Conservation (phyloP, 257 asterid genomes). For the Craterostigma plantagineum region DNA sequence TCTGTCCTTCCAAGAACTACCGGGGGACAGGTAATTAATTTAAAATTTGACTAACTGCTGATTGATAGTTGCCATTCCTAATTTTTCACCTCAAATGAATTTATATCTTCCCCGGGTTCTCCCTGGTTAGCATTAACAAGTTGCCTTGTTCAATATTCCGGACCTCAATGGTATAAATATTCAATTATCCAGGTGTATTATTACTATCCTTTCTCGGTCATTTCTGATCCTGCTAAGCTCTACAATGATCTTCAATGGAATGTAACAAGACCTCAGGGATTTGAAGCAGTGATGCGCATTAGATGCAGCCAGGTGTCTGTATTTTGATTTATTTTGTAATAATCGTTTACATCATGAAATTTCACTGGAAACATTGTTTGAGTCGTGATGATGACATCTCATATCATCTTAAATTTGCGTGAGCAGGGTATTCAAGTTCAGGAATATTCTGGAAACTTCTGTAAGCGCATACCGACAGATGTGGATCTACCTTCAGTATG, state of each 20-base stretch:
- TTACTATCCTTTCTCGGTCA: slow-evolving; percentile 89
- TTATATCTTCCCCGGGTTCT: too few species aligned
- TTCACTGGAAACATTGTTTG: too few species aligned
- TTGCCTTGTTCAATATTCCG: too few species aligned
- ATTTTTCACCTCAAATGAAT: too few species aligned
- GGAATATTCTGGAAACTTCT: slow-evolving; percentile 85
- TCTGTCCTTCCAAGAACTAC: slow-evolving; percentile 85
- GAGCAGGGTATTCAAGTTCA: slow-evolving; percentile 95
- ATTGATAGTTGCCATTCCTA: background rate
- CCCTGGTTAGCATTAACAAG: too few species aligned
- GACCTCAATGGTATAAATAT: too few species aligned
- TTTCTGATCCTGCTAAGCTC: slow-evolving; percentile 87
- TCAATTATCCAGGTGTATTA: slow-evolving; percentile 45
- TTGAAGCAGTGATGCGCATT: slow-evolving; percentile 99
- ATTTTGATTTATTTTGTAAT: background rate
- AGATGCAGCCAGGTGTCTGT: slow-evolving; percentile 89
- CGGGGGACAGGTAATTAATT: slow-evolving; percentile 74
- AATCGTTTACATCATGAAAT: too few species aligned
- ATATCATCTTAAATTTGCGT: background rate
- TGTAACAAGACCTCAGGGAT: slow-evolving; percentile 92
- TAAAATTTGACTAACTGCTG: slow-evolving; percentile 4
- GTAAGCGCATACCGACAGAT: slow-evolving; percentile 94
- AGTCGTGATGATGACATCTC: too few species aligned
- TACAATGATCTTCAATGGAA: slow-evolving; percentile 98
- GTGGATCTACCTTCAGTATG: slow-evolving; percentile 89